Evolutionary conservation across 2,329 filamentous ascomycete genomes (phyloP).

Genomic region (Hypoxylon sp.): DNA sequence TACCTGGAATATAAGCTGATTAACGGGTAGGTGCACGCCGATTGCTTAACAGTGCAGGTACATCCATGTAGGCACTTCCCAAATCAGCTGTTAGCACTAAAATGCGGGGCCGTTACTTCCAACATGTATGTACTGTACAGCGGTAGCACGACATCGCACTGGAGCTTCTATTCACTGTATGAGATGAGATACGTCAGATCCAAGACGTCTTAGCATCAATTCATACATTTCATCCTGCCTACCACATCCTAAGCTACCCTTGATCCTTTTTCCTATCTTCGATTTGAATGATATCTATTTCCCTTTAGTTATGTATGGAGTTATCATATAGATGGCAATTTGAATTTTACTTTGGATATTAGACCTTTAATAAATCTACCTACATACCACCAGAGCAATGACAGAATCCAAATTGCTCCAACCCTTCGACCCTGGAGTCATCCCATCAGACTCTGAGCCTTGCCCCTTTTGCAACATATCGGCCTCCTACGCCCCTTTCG

Average conservation of each 20-base stretch:
- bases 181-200: constrained; percentile 23
- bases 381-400: constrained; percentile 11
- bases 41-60: neutral
- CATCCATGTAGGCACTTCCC: neutral
- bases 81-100: neutral
- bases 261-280: neutral
- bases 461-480: constrained; percentile 77
- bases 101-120: constrained; percentile 17
- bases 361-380: neutral
- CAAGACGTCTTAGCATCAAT: constrained; percentile 9
- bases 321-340: neutral
- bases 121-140: neutral
- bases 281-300: neutral
- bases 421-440: constrained; percentile 56
- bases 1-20: constrained; percentile 4
- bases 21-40: constrained; percentile 9
- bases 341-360: neutral
- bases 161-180: constrained; percentile 3
- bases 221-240: neutral
- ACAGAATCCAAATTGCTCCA: constrained; percentile 25
- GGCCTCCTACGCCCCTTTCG: constrained; percentile 63
- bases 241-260: neutral
- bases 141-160: constrained; percentile 1
- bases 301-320: neutral
- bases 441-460: constrained; percentile 52